Base-by-base conservation (phyloP, 2,329 filamentous ascomycete genomes). In the Exophiala bonariae region DNA sequence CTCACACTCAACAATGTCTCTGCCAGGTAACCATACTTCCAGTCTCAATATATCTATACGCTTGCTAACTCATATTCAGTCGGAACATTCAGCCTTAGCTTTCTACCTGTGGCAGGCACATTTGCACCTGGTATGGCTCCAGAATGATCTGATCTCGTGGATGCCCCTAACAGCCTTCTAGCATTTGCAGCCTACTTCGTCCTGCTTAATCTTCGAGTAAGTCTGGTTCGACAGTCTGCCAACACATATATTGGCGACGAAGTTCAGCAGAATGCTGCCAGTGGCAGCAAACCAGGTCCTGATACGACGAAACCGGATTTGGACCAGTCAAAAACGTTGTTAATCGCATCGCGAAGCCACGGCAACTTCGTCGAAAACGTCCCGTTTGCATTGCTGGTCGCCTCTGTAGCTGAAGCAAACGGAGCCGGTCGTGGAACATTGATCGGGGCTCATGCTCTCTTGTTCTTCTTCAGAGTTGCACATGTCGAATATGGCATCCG, bases 341-440 rank as follows among this genome's bases (percentile, higher is more conserved):
- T 64, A 47, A 55, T 70, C 23, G 63, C 65, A 5, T 59, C 54
- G 9, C 64, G 71, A 30, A 59, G 61, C 20, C 68, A 73, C 44
- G 50, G 59, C 22, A 75, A 74, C 44, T 75, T 72, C 52, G 47
- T 66, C 26, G 72, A 75, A 54, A 73, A 71, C 44, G 68, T 73
- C 13, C 70, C 71, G n/a, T 26, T 26, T 26, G 23, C 23, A 26
- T 26, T 26, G 20, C 51, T 63, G 3, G 41, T 73, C 11, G 62
- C 66, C 3, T 54, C 65, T n/a, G 46, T 73, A 11, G 71, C 67
- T 17, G 72, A 75, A 56, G 49, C 73, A n/a, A 74, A 74, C 45
- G 72, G 72, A 13, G 72, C 63, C 5, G 62, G 70, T 35, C 52
- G 66, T 57, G 63, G 59, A 35, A 58, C 59, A 10, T 56, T 74